A percentile compares a stretch with the other conserved stretches of the same genome.
Conservation (phyloP, 148 eudicot species). For the Fallopia convolvulus region DNA sequence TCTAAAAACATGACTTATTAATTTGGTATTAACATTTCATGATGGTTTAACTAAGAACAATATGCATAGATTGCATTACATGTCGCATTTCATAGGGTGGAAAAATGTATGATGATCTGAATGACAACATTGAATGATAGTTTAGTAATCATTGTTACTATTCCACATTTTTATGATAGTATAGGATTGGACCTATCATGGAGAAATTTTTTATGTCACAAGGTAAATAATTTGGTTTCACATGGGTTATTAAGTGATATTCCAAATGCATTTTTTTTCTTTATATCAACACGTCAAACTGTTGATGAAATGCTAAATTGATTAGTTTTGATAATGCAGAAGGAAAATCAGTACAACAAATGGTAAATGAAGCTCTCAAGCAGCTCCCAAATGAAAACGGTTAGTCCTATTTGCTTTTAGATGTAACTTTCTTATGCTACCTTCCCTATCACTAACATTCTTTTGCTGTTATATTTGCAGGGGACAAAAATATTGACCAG, state of each 20-base stretch:
- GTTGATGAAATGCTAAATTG: not conserved
- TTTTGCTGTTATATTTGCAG: conserved; percentile 27
- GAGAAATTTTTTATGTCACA: not conserved
- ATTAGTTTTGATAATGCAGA: conserved; percentile 36
- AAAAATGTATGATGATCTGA: not conserved
- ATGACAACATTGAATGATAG: not conserved
- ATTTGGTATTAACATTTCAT: not conserved
- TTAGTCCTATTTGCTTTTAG: conserved; percentile 16
- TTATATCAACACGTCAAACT: not conserved
- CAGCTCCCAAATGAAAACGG: conserved; percentile 73
- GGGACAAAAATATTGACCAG: conserved; percentile 88
- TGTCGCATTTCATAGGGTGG: not conserved
- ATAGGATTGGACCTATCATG: not conserved
- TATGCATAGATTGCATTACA: not conserved
- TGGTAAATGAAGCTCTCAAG: conserved; percentile 87
- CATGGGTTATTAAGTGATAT: not conserved
- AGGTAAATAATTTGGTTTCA: not conserved
- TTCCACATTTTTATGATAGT: not conserved
- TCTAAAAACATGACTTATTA: not conserved
- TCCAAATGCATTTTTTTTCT: not conserved
- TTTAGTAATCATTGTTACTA: not conserved
- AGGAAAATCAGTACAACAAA: conserved; percentile 92
- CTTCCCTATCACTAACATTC: not conserved
- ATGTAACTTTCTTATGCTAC: not conserved
- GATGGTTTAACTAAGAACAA: not conserved